Evolutionary conservation across 1,139 yeast genomes (phyloP).

Genomic region (Kluyveromyces sp.): DNA sequence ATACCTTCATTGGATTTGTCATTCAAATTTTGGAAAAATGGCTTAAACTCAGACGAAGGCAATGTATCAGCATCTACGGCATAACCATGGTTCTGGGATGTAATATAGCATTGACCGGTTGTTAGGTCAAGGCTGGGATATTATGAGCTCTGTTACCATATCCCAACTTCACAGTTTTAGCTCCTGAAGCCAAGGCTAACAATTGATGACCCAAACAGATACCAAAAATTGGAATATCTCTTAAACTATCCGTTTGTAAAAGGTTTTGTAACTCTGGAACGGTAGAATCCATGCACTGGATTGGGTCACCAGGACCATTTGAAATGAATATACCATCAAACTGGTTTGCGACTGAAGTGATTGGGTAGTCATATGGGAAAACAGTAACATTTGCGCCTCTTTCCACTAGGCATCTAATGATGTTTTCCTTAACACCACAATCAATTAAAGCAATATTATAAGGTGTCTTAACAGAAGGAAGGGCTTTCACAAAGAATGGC

Average conservation of each 20-base stretch:
- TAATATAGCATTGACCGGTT: conserved; percentile 91
- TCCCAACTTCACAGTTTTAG: conserved; percentile 83
- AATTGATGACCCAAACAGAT: conserved; percentile 96
- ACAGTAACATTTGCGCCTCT: conserved; percentile 96
- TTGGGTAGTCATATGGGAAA: conserved; percentile 90
- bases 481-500: conserved; percentile 76
- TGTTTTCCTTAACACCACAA: conserved; percentile 97
- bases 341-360: conserved; percentile 81
- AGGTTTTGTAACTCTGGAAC: conserved; percentile 67
- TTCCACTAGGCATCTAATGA: conserved; percentile 81
- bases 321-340: conserved; percentile 93
- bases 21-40: conserved; percentile 84
- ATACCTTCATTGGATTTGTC: conserved; percentile 97
- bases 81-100: conserved; percentile 97
- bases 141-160: conserved; percentile 99
- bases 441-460: conserved; percentile 88
- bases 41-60: conserved; percentile 61
- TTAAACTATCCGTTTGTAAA: conserved; percentile 44
- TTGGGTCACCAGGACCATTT: conserved; percentile 98
- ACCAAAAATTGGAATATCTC: conserved; percentile 85
- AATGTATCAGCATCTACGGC: conserved; percentile 84
- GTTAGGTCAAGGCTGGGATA: conserved; percentile 89
- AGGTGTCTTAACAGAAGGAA: conserved; percentile 33
- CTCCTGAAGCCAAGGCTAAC: conserved; percentile 90
- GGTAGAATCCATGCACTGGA: conserved; percentile 86